These are phyloP conservation scores for Aphanoascus verrucosus DNA, from an alignment of 2,329 filamentous ascomycete species.

Conservation along the genomic window DNA sequence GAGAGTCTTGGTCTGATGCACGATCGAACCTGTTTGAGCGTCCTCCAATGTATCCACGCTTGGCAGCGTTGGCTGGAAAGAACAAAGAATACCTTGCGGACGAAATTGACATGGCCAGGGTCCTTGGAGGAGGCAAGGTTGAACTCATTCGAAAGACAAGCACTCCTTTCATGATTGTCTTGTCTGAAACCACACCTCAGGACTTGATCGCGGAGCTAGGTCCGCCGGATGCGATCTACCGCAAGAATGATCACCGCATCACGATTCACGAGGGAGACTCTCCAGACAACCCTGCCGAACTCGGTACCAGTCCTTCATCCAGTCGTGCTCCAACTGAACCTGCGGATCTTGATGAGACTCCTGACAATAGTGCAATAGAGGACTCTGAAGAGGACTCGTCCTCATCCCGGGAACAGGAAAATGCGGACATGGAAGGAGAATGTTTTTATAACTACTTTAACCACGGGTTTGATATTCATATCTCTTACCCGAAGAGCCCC, in stretches of 20 bases:
- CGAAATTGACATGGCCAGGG: slow-evolving; percentile 69
- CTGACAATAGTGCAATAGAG: slow-evolving; percentile 59
- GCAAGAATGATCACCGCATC: slow-evolving; percentile 79
- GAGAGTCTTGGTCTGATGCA: slow-evolving; percentile 80
- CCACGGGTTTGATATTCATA: slow-evolving; percentile 82
- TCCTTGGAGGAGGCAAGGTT: slow-evolving; percentile 67
- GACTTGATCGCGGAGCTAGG: slow-evolving; percentile 84
- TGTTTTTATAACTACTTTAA: slow-evolving; percentile 98
- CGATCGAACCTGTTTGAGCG: slow-evolving; percentile 67
- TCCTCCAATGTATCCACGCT: slow-evolving; percentile 61
- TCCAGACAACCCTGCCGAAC: slow-evolving; percentile 12
- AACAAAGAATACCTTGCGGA: slow-evolving; percentile 73
- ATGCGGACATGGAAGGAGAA: slow-evolving; percentile 36
- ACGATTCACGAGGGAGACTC: slow-evolving; percentile 56
- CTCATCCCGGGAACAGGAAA: slow-evolving; percentile 52
- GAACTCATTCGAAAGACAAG: slow-evolving; percentile 65
- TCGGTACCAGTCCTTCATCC: slow-evolving; percentile 26
- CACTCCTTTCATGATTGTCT: slow-evolving; percentile 56
- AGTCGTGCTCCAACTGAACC: slow-evolving; percentile 28
- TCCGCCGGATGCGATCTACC: slow-evolving; percentile 86
- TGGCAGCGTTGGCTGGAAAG: slow-evolving; percentile 56
- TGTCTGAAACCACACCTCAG: slow-evolving; percentile 84
- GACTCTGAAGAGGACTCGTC: slow-evolving; percentile 50
- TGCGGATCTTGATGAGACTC: slow-evolving; percentile 65
- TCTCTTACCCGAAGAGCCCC: slow-evolving; percentile 62